These are phyloP conservation scores for Trametes maxima DNA, from an alignment of 768 basidiomycete genomes.

Conservation along the genomic window DNA sequence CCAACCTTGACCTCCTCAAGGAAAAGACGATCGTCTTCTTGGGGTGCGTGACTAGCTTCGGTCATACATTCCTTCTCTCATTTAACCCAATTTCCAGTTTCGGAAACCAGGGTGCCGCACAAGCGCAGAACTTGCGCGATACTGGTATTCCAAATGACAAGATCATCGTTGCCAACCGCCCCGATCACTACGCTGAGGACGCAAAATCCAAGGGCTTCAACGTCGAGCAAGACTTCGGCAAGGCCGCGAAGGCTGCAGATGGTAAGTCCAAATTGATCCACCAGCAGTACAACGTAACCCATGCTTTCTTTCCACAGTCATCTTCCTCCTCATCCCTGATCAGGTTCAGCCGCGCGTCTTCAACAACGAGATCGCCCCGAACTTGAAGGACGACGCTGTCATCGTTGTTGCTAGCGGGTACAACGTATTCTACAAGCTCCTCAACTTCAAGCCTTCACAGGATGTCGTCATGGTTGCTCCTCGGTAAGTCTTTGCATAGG, in stretches of 20 bases:
- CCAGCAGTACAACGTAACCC: not conserved
- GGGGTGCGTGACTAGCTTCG: slow-evolving; percentile 41
- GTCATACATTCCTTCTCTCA: not conserved
- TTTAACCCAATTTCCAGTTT: slow-evolving; percentile 41
- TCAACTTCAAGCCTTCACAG: slow-evolving; percentile 54
- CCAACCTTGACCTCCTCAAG: slow-evolving; percentile 50
- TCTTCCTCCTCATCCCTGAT: slow-evolving; percentile 66
- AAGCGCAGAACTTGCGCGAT: slow-evolving; percentile 68
- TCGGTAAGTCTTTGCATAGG: slow-evolving; percentile 37
- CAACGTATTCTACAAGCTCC: slow-evolving; percentile 62
- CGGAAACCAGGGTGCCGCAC: slow-evolving; percentile 68
- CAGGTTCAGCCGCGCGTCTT: slow-evolving; percentile 67
- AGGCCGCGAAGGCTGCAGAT: slow-evolving; percentile 58
- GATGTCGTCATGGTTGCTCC: slow-evolving; percentile 71
- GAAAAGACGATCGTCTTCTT: slow-evolving; percentile 61
- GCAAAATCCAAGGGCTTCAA: slow-evolving; percentile 58
- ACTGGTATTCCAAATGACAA: slow-evolving; percentile 62
- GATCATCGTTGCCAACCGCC: slow-evolving; percentile 60
- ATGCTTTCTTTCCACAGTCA: slow-evolving; percentile 37
- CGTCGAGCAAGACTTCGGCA: slow-evolving; percentile 58
- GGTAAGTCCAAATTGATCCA: slow-evolving; percentile 37
- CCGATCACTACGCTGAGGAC: slow-evolving; percentile 58
- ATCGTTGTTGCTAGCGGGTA: slow-evolving; percentile 67
- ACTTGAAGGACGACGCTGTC: slow-evolving; percentile 48
- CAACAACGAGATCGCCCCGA: slow-evolving; percentile 54